A percentile compares a stretch with the other conserved stretches of the same genome.
These are phyloP conservation scores for Chlorella variabilis DNA, from an alignment of 163 green algal species.

Conservation along the genomic window DNA sequence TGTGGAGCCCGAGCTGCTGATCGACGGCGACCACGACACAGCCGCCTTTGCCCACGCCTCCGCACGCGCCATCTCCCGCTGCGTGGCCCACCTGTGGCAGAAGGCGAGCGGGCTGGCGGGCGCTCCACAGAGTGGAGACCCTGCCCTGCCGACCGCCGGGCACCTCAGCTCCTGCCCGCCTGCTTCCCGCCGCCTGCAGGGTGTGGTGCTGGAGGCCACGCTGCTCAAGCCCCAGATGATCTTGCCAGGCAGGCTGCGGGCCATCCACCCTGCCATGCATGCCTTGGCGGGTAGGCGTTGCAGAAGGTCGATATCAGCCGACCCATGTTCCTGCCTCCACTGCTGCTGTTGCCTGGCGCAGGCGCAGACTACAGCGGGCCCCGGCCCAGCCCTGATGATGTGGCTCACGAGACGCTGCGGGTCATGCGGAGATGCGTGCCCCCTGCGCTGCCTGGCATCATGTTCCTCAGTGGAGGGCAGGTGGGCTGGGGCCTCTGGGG, in stretches of 20 bases:
- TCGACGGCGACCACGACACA: slow-evolving; percentile 77
- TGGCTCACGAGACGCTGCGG: slow-evolving; percentile 68
- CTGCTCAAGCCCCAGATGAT: slow-evolving; percentile 83
- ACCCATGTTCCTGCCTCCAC: too few relatives aligned
- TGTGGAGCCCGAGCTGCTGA: slow-evolving; percentile 91
- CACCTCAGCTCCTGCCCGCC: neutral
- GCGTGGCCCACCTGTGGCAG: slow-evolving; percentile 62
- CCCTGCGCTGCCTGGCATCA: slow-evolving; percentile 87
- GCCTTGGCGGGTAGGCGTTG: too few relatives aligned
- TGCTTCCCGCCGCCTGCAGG: neutral
- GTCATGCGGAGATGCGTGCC: slow-evolving; percentile 78
- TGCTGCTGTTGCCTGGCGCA: neutral
- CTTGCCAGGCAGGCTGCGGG: neutral
- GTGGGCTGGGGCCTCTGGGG: too few relatives aligned
- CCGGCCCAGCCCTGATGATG: neutral
- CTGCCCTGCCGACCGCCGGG: neutral
- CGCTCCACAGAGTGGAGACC: too few relatives aligned
- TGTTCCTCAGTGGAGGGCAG: slow-evolving; percentile 96
- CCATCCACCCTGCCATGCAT: too few relatives aligned
- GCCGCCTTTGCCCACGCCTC: slow-evolving; percentile 45
- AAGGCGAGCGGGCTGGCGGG: neutral
- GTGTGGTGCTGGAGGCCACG: slow-evolving; percentile 73
- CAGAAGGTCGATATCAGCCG: too few relatives aligned
- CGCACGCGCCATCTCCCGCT: slow-evolving; percentile 46
- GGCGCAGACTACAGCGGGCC: slow-evolving; percentile 4